Evolutionary conservation across 345 rosid genomes (phyloP).

Genomic region (Camelina sativa): DNA sequence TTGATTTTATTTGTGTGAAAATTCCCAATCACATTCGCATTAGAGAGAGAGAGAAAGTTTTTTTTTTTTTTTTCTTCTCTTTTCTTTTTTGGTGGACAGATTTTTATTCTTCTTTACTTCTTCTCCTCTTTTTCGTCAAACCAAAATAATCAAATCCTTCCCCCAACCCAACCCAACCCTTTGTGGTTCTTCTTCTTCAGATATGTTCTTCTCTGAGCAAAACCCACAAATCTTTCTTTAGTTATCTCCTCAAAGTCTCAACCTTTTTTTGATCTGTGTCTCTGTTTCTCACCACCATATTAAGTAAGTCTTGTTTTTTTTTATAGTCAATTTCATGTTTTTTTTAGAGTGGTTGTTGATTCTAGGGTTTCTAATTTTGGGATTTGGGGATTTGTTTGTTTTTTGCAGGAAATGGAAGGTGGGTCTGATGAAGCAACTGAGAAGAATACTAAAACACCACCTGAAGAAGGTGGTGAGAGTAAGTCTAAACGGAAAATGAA

Average conservation of each 20-base stretch:
- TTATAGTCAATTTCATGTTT: conserved; percentile 19
- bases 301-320: conserved; percentile 28
- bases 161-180: conserved; percentile 2
- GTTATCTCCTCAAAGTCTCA: conserved; percentile 3
- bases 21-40: conserved; percentile 60
- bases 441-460: conserved; percentile 64
- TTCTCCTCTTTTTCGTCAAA: conserved; percentile 44
- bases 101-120: conserved; percentile 46
- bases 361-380: conserved; percentile 38
- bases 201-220: neutral
- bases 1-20: conserved; percentile 39
- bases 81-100: conserved; percentile 35
- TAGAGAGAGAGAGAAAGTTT: conserved; percentile 43
- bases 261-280: conserved; percentile 32
- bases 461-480: conserved; percentile 55
- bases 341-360: neutral
- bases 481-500: conserved; percentile 91
- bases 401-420: conserved; percentile 50
- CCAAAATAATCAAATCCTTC: conserved; percentile 34
- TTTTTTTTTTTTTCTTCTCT: conserved; percentile 34
- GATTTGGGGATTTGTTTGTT: conserved; percentile 18
- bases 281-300: neutral
- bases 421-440: conserved; percentile 49
- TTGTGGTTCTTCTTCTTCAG: conserved; percentile 24
- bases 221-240: neutral